phyloP scores from a whole-genome alignment of 1,284 basidiomycete species.

The Ceratobasidium sp. region DNA sequence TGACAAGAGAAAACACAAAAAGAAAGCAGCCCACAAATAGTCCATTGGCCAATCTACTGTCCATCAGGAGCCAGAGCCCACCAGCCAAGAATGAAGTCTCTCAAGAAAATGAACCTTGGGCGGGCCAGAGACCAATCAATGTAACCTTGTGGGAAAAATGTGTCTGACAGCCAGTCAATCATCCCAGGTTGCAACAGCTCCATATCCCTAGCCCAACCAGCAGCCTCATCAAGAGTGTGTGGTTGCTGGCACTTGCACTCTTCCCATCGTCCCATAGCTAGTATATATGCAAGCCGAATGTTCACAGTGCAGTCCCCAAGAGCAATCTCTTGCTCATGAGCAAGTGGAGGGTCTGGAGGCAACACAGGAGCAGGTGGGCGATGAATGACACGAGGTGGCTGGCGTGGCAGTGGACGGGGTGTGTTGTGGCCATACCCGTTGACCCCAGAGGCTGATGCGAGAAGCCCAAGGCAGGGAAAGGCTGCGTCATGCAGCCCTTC shows the following conservation, averaged over 20 bases:
- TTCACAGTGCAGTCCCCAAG: neutral
- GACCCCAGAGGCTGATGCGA: neutral
- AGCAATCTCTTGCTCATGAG: neutral
- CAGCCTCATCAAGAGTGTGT: neutral
- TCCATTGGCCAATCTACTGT: neutral
- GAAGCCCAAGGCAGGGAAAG: neutral
- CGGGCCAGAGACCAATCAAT: constrained; percentile 1
- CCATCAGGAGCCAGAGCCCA: neutral
- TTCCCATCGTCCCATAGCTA: neutral
- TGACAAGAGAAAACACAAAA: neutral
- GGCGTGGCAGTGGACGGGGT: neutral
- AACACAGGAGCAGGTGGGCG: neutral
- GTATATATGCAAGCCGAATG: neutral
- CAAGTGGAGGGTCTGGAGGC: neutral
- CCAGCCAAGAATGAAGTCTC: neutral
- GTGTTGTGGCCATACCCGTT: constrained; percentile 8
- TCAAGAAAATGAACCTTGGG: neutral
- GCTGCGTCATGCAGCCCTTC: neutral
- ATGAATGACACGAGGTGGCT: neutral
- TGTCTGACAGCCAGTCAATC: neutral
- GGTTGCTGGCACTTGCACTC: neutral
- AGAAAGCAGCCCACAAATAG: neutral
- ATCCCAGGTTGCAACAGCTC: neutral
- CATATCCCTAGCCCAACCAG: neutral
- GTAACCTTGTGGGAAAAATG: neutral